Percentiles rank a stretch among this genome's conserved stretches.
Conservation (phyloP, 2,329 filamentous ascomycete genomes). For the Nothophoma quercina region DNA sequence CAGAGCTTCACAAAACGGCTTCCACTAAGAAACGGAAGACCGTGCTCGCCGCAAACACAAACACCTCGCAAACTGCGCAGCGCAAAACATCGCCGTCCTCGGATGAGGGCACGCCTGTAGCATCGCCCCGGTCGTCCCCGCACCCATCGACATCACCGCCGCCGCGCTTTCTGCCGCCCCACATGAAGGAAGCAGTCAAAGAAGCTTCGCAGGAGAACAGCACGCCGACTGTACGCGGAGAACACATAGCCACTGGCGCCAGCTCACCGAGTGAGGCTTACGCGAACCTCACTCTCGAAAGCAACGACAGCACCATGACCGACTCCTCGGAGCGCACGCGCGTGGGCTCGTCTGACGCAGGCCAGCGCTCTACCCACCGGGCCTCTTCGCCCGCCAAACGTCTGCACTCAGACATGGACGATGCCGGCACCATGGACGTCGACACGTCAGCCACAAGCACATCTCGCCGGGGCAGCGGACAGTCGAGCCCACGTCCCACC, state of each 20-base stretch:
- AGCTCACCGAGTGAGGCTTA: conserved; percentile 62
- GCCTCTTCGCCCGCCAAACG: conserved; percentile 64
- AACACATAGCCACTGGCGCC: conserved; percentile 48
- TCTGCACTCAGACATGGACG: conserved; percentile 63
- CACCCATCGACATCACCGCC: conserved; percentile 47
- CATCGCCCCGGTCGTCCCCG: conserved; percentile 49
- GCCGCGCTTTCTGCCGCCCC: conserved; percentile 62
- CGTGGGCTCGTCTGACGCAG: conserved; percentile 18
- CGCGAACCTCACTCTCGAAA: conserved; percentile 59
- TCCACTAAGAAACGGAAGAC: conserved; percentile 58
- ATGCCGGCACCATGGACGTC: conserved; percentile 47
- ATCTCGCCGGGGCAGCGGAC: conserved; percentile 32
- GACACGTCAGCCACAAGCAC: conserved; percentile 26
- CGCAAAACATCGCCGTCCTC: conserved; percentile 34
- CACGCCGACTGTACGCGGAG: conserved; percentile 39
- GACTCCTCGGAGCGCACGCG: conserved; percentile 34
- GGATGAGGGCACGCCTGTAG: conserved; percentile 43
- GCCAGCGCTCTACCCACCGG: conserved; percentile 43
- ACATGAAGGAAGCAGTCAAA: conserved; percentile 62
- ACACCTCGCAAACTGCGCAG: conserved; percentile 11
- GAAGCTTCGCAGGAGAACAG: conserved; percentile 42
- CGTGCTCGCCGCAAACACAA: conserved; percentile 41
- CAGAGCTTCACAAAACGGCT: conserved; percentile 50
- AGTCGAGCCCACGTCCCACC: conserved; percentile 35
- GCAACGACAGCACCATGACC: conserved; percentile 46